Evolutionary conservation across 768 basidiomycete species (phyloP), one percentile per base, ranked within the genome.

Genomic region (Pleurotus citrinopileatus): DNA sequence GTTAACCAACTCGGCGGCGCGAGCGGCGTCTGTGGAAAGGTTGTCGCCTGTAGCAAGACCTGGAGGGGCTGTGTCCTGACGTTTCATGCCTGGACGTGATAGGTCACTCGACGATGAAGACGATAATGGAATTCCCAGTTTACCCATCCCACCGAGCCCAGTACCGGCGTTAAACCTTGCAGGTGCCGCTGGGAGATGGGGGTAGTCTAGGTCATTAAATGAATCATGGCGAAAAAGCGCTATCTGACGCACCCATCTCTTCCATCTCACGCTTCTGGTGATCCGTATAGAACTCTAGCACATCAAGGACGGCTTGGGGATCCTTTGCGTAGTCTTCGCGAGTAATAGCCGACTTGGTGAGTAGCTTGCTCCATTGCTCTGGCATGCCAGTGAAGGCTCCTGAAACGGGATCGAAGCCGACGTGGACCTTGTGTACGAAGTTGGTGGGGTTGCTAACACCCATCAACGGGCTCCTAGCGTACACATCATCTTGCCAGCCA

Each of bases 381-480:
- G 96, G 96, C 68, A 99, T 84, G 54, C 96, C 96, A 13, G 95
- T 98, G 69, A 99, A 99, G 13, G 86, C 93, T 9, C 96, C 96
- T 37, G 89, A 89, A 40, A 91, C 76, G 2, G 94, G 91, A 71
- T 99, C 96, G 62, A 95, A 98, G 2, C 94, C 95, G 54, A 98
- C 96, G 70, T 98, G 96, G 2, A 98, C 94, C 67, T 98, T 94
- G 74, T 99, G 96, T 0, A 98, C 93, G 65, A 99, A 98, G 70
- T 99, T 96, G 6, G 95, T 98, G 0, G 96, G 96, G 60, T 89
- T 89, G 67, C 87, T 88, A 40, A 95, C 91, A 23, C 96, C 93
- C 86, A 95, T 91, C 45, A 94, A 76, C 2, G 95, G 94, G 63
- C 90, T 92, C 43, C 94, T 82, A 4, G 83, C 83, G 71, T 98